Percentiles rank a stretch among this genome's conserved stretches.
Conservation (phyloP, 1,139 yeast genomes). For the Kurtzmaniella quercitrusa region DNA sequence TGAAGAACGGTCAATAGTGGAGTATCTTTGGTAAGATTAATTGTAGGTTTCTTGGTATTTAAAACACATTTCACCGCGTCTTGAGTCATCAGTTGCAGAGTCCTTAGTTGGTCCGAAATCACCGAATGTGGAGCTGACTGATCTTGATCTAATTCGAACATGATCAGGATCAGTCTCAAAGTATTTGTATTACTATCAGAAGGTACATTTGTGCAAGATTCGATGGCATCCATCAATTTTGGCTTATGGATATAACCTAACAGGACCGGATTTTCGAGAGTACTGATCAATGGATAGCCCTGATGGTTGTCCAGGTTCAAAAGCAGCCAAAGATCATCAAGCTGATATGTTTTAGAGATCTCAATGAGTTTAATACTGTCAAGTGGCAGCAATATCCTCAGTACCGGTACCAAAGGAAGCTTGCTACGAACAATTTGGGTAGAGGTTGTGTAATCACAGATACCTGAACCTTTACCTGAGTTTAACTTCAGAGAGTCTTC, state of each 20-base stretch:
- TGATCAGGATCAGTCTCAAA: background rate
- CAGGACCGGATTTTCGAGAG: slow-evolving; percentile 21
- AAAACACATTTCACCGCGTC: background rate
- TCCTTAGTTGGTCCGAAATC: slow-evolving; percentile 6
- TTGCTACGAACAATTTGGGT: slow-evolving; percentile 25
- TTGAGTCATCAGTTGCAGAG: background rate
- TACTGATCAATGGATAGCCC: slow-evolving; percentile 38
- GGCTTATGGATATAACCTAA: slow-evolving; percentile 37
- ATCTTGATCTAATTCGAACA: slow-evolving; percentile 1
- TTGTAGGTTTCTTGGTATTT: background rate
- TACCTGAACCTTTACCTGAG: slow-evolving; percentile 40
- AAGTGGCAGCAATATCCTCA: slow-evolving; percentile 31
- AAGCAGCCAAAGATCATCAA: slow-evolving; percentile 15
- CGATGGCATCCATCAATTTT: slow-evolving; percentile 13
- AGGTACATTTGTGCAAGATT: background rate
- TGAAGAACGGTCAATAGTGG: slow-evolving; percentile 36
- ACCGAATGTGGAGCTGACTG: slow-evolving; percentile 3
- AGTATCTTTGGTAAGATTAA: slow-evolving; percentile 25
- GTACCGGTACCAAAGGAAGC: slow-evolving; percentile 32
- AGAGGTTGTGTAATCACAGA: slow-evolving; percentile 30
- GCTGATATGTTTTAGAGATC: slow-evolving; percentile 19
- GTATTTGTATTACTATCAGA: background rate
- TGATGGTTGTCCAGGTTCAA: slow-evolving; percentile 34
- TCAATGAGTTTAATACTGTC: slow-evolving; percentile 27
- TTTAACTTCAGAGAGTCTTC: slow-evolving; percentile 13